These are phyloP conservation scores for Annona cherimola DNA, from an alignment of 164 flowering plant genomes.

Conservation along the genomic window DNA sequence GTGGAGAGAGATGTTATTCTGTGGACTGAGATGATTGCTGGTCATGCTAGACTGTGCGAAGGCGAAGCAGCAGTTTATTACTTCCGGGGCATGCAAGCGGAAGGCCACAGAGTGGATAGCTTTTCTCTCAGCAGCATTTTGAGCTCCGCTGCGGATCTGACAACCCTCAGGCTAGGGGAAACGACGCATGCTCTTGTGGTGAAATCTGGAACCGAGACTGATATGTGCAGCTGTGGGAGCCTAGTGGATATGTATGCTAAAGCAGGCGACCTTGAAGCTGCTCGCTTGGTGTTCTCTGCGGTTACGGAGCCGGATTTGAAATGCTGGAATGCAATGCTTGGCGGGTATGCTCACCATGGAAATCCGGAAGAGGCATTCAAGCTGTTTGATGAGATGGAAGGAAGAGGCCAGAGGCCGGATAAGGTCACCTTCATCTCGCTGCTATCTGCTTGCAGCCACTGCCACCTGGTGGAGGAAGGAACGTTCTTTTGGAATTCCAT, in stretches of 20 bases:
- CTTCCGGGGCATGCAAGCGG: conserved; percentile 47
- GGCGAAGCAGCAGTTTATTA: conserved; percentile 49
- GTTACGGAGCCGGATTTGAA: conserved; percentile 58
- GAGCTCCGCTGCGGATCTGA: conserved; percentile 82
- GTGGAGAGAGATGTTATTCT: conserved; percentile 57
- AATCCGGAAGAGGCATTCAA: conserved; percentile 51
- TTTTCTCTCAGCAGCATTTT: conserved; percentile 66
- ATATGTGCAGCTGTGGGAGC: conserved; percentile 60
- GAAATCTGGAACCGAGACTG: conserved; percentile 51
- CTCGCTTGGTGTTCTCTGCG: conserved; percentile 36
- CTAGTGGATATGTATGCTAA: conserved; percentile 81
- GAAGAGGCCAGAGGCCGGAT: conserved; percentile 46
- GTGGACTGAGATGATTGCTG: conserved; percentile 87
- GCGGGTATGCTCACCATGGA: conserved; percentile 75
- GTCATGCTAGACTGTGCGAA: conserved; percentile 47
- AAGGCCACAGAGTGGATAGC: conserved; percentile 50
- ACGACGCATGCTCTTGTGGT: conserved; percentile 59
- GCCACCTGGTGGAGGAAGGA: conserved; percentile 55
- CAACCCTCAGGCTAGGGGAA: conserved; percentile 61
- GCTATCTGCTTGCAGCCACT: conserved; percentile 74
- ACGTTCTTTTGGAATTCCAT: conserved; percentile 60
- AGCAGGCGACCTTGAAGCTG: conserved; percentile 55
- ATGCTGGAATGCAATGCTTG: conserved; percentile 85
- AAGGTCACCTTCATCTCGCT: conserved; percentile 64
- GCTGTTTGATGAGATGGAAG: conserved; percentile 38